These are phyloP conservation scores for Cladosporium sp. DNA, from an alignment of 2,329 filamentous ascomycete genomes.

Conservation along the genomic window DNA sequence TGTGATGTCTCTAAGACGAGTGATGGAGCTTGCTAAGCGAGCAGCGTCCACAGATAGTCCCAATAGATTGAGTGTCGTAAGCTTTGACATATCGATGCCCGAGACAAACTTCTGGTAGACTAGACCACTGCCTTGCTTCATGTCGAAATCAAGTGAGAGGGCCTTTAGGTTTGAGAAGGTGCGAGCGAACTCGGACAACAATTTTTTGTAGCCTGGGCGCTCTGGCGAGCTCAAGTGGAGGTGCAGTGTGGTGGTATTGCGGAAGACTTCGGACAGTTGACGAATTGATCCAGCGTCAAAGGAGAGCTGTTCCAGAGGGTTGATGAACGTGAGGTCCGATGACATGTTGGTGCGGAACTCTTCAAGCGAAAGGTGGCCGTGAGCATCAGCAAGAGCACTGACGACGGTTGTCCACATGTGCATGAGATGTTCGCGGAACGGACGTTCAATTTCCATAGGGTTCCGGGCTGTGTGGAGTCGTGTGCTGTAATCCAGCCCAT, in stretches of 20 bases:
- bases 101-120: background rate
- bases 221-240: slow-evolving; percentile 7
- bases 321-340: background rate
- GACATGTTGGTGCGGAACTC: slow-evolving; percentile 3
- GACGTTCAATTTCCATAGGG: background rate
- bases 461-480: background rate
- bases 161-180: slow-evolving; percentile 25
- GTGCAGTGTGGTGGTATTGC: slow-evolving; percentile 1
- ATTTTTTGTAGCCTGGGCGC: background rate
- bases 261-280: background rate
- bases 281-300: slow-evolving; percentile 20
- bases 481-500: background rate
- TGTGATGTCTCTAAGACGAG: background rate
- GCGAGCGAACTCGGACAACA: background rate
- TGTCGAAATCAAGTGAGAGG: slow-evolving; percentile 23
- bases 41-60: background rate
- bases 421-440: slow-evolving; percentile 25
- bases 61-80: slow-evolving; percentile 1
- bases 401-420: slow-evolving; percentile 29
- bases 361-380: slow-evolving; percentile 20
- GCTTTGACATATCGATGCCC: slow-evolving; percentile 1
- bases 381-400: slow-evolving; percentile 24
- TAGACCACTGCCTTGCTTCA: background rate
- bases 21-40: background rate
- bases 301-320: slow-evolving; percentile 19